Percentiles rank a stretch among this genome's conserved stretches.
Evolutionary conservation across 306 rosid species (phyloP).

Genomic region (Glycyrrhiza uralensis): DNA sequence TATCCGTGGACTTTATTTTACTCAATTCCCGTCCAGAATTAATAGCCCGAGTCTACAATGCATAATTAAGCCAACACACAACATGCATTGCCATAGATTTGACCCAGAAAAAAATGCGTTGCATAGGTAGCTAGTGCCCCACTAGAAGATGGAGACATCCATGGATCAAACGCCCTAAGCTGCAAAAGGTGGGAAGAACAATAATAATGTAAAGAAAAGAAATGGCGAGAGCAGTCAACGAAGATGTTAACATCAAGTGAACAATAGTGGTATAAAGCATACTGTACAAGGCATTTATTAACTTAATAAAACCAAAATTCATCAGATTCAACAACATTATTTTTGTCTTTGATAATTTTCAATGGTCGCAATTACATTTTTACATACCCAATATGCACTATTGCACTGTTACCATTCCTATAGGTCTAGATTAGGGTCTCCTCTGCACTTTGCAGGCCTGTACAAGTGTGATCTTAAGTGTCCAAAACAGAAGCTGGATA

Average conservation of each 20-base stretch:
- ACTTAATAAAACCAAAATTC: neutral
- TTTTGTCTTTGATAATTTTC: neutral
- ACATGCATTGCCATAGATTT: neutral
- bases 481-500: too few species aligned
- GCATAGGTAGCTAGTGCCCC: neutral
- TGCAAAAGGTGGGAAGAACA: neutral
- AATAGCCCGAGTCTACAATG: too few species aligned
- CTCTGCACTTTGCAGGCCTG: too few species aligned
- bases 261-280: neutral
- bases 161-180: neutral
- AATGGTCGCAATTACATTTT: too few species aligned
- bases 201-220: neutral
- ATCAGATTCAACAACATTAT: neutral
- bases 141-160: slow-evolving; percentile 1
- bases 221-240: slow-evolving; percentile 12
- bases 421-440: neutral
- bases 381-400: neutral
- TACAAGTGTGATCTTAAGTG: too few species aligned
- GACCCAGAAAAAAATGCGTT: too few species aligned
- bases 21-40: too few species aligned
- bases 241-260: slow-evolving; percentile 21
- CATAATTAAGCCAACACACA: neutral
- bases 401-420: neutral
- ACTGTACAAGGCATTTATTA: neutral
- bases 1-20: too few species aligned